phyloP scores from a whole-genome alignment of 2,329 filamentous ascomycete species.

The Hymenotorrendiella dingleyae region DNA sequence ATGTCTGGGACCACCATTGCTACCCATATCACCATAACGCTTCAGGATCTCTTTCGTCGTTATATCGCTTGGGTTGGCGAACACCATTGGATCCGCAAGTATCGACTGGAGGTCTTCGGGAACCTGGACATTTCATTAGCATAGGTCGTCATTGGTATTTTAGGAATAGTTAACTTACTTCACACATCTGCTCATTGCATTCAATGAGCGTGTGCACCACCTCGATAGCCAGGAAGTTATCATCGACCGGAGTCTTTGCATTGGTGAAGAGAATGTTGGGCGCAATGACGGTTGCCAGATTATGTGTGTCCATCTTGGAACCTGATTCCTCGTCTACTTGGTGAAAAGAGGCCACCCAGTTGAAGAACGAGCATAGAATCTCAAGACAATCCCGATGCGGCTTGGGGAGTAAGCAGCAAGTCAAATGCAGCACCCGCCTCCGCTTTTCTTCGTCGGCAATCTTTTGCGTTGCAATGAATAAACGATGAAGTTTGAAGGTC shows the following conservation, averaged over 20 bases:
- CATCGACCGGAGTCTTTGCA: constrained; percentile 65
- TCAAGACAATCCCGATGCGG: constrained; percentile 89
- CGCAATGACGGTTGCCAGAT: constrained; percentile 93
- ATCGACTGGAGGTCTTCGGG: constrained; percentile 86
- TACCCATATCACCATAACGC: constrained; percentile 74
- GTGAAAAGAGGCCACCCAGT: constrained; percentile 96
- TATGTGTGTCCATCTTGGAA: constrained; percentile 98
- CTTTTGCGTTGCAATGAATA: constrained; percentile 88
- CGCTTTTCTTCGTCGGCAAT: constrained; percentile 76
- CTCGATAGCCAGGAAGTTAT: constrained; percentile 89
- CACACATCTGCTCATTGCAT: constrained; percentile 93
- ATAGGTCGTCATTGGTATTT: neutral
- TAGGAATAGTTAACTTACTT: constrained; percentile 55
- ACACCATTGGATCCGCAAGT: constrained; percentile 74
- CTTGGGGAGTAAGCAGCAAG: constrained; percentile 89
- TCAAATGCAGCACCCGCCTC: constrained; percentile 79
- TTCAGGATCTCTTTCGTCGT: constrained; percentile 97
- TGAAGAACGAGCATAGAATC: constrained; percentile 90
- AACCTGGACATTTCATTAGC: constrained; percentile 55
- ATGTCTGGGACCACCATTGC: constrained; percentile 47
- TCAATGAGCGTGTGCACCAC: constrained; percentile 87
- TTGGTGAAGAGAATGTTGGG: constrained; percentile 84
- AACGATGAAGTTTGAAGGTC: constrained; percentile 86
- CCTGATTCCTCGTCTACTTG: constrained; percentile 95
- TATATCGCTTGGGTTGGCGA: constrained; percentile 76